Conservation (phyloP, 106 monocot genomes). For the Dendrobium catenatum region DNA sequence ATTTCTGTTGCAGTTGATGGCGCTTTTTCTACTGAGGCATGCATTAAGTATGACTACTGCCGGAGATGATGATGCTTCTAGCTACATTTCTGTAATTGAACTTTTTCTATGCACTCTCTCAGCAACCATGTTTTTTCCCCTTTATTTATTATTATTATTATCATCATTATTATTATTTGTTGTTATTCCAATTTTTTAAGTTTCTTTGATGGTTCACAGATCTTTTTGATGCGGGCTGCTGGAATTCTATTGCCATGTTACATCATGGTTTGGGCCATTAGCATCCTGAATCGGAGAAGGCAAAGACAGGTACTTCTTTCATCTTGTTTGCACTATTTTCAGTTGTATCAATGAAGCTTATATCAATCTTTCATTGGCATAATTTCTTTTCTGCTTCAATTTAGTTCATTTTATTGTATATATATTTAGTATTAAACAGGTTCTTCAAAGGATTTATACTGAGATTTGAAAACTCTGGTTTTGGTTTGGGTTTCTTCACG, state of each 20-base stretch:
- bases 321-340: not conserved
- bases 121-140: not conserved
- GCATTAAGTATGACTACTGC: slow-evolving; percentile 47
- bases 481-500: not conserved
- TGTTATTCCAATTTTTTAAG: not conserved
- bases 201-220: slow-evolving; percentile 27
- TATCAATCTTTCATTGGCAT: not conserved
- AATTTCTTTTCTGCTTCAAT: not conserved
- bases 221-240: slow-evolving; percentile 67
- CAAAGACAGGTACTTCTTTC: slow-evolving; percentile 54
- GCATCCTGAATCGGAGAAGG: slow-evolving; percentile 56
- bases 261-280: slow-evolving; percentile 84
- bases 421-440: not conserved
- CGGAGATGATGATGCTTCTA: slow-evolving; percentile 76
- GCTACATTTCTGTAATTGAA: slow-evolving; percentile 70
- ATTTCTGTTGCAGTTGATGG: slow-evolving; percentile 58
- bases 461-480: not conserved
- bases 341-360: not conserved
- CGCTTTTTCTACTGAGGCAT: slow-evolving; percentile 80
- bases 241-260: slow-evolving; percentile 79
- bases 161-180: too few species aligned
- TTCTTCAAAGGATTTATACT: not conserved
- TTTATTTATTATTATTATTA: too few species aligned
- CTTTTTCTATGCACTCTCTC: not conserved
- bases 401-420: not conserved